Evolutionary conservation across 2,329 filamentous ascomycete genomes (phyloP).

Genomic region (Xylariaceae sp.): DNA sequence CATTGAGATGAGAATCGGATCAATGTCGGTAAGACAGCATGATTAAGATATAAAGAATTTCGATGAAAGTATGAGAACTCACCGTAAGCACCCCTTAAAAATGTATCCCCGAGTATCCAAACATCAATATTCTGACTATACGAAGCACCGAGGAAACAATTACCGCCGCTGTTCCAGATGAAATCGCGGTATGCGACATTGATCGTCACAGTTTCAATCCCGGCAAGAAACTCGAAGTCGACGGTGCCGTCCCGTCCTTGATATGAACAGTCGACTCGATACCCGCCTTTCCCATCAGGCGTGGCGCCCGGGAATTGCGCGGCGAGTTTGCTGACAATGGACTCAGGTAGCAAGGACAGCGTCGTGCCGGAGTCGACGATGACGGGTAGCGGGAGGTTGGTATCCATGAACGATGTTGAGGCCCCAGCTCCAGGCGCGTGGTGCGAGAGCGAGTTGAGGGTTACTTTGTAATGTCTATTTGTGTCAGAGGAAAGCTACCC

Average conservation of each 20-base stretch:
- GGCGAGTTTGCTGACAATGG: conserved; percentile 42
- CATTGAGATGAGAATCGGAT: not conserved
- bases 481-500: not conserved
- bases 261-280: conserved; percentile 41
- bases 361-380: conserved; percentile 53
- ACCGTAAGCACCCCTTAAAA: conserved; percentile 33
- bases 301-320: conserved; percentile 39
- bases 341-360: conserved; percentile 43
- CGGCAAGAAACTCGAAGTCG: conserved; percentile 43
- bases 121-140: conserved; percentile 23
- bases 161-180: conserved; percentile 30
- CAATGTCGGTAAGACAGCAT: too few species aligned
- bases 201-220: conserved; percentile 30
- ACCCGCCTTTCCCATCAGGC: conserved; percentile 42
- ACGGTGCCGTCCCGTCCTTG: conserved; percentile 39
- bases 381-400: conserved; percentile 37
- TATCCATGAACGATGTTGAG: conserved; percentile 16
- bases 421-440: conserved; percentile 15
- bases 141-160: conserved; percentile 30
- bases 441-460: conserved; percentile 24
- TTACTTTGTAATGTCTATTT: conserved; percentile 31
- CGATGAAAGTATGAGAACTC: conserved; percentile 7
- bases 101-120: conserved; percentile 34
- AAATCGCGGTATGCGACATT: conserved; percentile 31
- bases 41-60: too few species aligned